Evolutionary conservation across 441 rosid genomes (phyloP).

Genomic region (Erysimum cheiri): DNA sequence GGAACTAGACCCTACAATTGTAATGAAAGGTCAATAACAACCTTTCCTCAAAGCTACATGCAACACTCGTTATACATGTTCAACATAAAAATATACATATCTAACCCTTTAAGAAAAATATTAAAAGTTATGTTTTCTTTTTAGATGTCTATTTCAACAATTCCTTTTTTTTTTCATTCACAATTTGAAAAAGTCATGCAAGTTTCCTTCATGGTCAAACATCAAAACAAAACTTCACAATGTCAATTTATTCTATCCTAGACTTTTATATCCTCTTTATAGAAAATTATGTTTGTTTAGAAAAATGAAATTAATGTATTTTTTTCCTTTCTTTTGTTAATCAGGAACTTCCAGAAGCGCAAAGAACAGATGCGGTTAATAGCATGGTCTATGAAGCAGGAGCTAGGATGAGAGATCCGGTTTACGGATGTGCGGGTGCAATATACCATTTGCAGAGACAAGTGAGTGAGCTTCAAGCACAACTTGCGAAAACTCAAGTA

Average conservation of each 20-base stretch:
- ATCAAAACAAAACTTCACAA: conserved; percentile 10
- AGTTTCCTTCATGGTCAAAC: conserved; percentile 40
- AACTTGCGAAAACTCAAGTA: conserved; percentile 72
- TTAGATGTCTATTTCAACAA: conserved; percentile 32
- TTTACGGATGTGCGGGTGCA: conserved; percentile 78
- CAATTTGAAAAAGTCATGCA: conserved; percentile 39
- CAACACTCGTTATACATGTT: conserved; percentile 24
- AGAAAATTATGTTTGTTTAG: background rate
- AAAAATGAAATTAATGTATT: conserved; percentile 13
- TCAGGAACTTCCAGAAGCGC: conserved; percentile 77
- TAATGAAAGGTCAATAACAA: conserved; percentile 48
- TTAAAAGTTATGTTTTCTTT: background rate
- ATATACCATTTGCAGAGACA: conserved; percentile 74
- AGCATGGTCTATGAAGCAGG: conserved; percentile 84
- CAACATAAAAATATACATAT: conserved; percentile 31
- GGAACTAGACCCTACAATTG: conserved; percentile 40
- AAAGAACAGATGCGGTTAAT: conserved; percentile 74
- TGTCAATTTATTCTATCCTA: background rate
- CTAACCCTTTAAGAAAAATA: conserved; percentile 17
- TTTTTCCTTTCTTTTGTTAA: background rate
- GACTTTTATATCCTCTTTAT: conserved; percentile 20
- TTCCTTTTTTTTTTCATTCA: conserved; percentile 37
- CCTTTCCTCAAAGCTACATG: conserved; percentile 39
- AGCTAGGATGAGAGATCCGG: conserved; percentile 74
- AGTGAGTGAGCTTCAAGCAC: conserved; percentile 72